Evolutionary conservation across 2,329 filamentous ascomycete species (phyloP), one percentile per base, ranked within the genome.

Genomic region (Arthrobotrys pseudoclavata): DNA sequence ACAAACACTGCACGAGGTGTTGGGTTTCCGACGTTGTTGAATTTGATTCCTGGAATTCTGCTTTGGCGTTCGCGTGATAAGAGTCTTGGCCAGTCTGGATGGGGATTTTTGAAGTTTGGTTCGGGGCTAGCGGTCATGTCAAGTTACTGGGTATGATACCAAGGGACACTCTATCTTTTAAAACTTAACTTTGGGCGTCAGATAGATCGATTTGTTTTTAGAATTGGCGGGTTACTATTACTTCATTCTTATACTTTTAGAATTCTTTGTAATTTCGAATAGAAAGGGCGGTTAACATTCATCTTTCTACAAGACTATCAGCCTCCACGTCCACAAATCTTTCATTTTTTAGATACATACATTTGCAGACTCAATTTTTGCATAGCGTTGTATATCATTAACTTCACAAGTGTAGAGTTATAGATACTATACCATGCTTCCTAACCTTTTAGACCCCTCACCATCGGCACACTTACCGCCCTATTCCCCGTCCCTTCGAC

Each of bases 401-500:
- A 34, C 31, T 6, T 34, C 6, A 34, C 12, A 15, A 15, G 12
- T n/a, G n/a, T n/a, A 40, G 37, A n/a, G 13, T 20, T 22, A 18
- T 4, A 57, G 4, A 34, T 22, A 37, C n/a, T 34, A 34, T 15
- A n/a, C 13, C 9, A 13, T n/a, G 26, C 3, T 12, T 20, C n/a
- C 34, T 67, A 67, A 29, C 15, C 18, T n/a, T 18, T 42, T 1
- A 18, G 10, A 0, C 10, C 20, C 22, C 69, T 72, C 12, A 64
- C 29, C 69, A 72, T 72, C 22, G 69, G 69, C n/a, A 48, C 69
- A 60, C 57, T 66, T 18, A 57, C 47, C 0, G 57, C 69, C 18
- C 60, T 42, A 64, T 72, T 72, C 9, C 37, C 69, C n/a, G 13
- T 18, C 26, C 48, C 60, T 26, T 72, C 48, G 10, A 66, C 69